Evolutionary conservation across 2,329 filamentous ascomycete species (phyloP), one percentile per base, ranked within the genome.

Genomic region (Cyphellophora attinorum): DNA sequence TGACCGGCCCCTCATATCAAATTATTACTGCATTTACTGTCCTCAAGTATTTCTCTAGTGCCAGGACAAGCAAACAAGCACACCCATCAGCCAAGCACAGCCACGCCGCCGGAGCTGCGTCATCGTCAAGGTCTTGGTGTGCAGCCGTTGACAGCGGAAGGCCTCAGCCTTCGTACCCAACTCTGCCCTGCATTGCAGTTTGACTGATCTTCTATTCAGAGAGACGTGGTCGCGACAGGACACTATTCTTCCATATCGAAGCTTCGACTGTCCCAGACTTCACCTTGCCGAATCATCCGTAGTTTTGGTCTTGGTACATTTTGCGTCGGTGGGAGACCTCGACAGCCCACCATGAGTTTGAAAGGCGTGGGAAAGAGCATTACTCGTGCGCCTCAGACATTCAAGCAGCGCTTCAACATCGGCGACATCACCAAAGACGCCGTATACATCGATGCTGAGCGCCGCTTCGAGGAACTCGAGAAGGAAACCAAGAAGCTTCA

Each of bases 401-500:
- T 98, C 69, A 93, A 88, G 61, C 70, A 79, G 53, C 85, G 78
- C 53, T 95, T 98, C 70, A 96, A 95, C 58, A 77, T 96, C 50
- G 91, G 91, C 58, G 91, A 96, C 51, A 75, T 89, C 58, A 93
- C 86, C 49, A 94, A 96, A 58, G 91, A 98, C 67, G 70, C 85
- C 31, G 81, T 98, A 53, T 98, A 95, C 60, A 79, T 84, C 44
- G 91, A 98, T 61, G 85, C 91, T 45, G 91, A 98, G 59, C 78
- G 88, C 43, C 80, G 91, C 31, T 98, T 96, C 57, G 72, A 85
- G 46, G 91, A 98, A 65, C 74, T 98, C 45, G 91, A 98, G 63
- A 81, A 70, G 47, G 88, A 98, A 66, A 96, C 91, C 21, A 96
- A 95, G 71, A 89, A 83, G 61, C 78, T 95, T 18, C 89, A 96